A percentile compares a stretch with the other conserved stretches of the same genome.
phyloP scores from a whole-genome alignment of 495 filamentous ascomycete species.

The Chlorociboria aeruginascens region DNA sequence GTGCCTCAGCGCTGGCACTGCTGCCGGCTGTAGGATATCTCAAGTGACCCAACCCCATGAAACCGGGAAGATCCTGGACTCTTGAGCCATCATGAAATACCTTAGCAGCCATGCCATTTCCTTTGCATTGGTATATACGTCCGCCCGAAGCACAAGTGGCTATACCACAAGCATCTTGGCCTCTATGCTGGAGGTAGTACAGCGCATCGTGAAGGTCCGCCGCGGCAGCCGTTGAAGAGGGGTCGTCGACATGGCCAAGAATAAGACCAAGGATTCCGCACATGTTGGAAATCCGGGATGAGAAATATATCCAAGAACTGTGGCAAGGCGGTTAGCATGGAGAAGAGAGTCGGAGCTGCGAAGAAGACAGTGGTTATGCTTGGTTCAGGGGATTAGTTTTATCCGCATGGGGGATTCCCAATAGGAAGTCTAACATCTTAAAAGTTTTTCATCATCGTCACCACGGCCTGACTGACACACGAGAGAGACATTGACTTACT shows the following conservation, averaged over 20 bases:
- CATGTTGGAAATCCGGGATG: conserved; percentile 39
- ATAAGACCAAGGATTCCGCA: conserved; percentile 82
- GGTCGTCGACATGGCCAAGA: conserved; percentile 46
- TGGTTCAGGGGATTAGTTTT: conserved; percentile 16
- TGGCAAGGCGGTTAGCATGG: conserved; percentile 1
- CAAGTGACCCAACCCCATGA: conserved; percentile 82
- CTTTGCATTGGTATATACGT: conserved; percentile 80
- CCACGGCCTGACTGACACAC: background rate
- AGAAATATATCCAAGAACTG: background rate
- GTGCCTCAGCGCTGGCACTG: conserved; percentile 67
- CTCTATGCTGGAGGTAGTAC: conserved; percentile 76
- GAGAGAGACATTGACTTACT: background rate
- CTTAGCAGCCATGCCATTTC: conserved; percentile 83
- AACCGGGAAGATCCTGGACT: conserved; percentile 69
- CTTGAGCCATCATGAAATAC: conserved; percentile 73
- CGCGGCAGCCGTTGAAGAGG: conserved; percentile 47
- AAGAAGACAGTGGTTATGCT: background rate
- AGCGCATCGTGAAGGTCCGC: conserved; percentile 81
- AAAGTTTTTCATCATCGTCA: conserved; percentile 20
- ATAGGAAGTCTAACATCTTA: conserved; percentile 34
- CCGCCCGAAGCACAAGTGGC: conserved; percentile 67
- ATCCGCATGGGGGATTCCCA: conserved; percentile 18
- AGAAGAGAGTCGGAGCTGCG: background rate
- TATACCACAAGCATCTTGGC: conserved; percentile 89
- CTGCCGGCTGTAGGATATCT: conserved; percentile 87